These are phyloP conservation scores for Trametes sanguinea DNA, from an alignment of 768 basidiomycete species.

Conservation along the genomic window DNA sequence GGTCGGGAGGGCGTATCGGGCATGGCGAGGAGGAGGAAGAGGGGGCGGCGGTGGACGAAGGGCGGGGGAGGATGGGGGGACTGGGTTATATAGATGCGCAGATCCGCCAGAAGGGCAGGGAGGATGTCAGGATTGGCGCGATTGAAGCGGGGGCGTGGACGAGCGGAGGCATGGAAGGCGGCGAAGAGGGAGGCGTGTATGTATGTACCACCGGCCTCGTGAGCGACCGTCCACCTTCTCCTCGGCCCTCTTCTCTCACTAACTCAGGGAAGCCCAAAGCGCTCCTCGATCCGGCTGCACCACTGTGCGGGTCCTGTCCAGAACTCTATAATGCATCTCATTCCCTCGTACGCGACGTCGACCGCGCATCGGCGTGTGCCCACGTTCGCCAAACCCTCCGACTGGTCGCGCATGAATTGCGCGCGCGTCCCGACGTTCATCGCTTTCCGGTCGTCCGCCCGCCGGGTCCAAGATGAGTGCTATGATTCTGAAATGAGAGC, in stretches of 20 bases:
- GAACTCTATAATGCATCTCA: too few species aligned
- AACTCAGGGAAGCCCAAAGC: conserved; percentile 6
- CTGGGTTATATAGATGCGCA: too few species aligned
- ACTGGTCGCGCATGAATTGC: too few species aligned
- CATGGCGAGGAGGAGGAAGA: background rate
- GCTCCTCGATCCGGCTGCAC: too few species aligned
- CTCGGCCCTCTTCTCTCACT: background rate
- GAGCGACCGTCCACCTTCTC: background rate
- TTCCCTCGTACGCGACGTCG: too few species aligned
- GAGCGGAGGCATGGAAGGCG: background rate
- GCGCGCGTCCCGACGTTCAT: background rate
- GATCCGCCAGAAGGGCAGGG: too few species aligned
- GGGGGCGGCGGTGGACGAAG: background rate
- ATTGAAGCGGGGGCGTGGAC: background rate
- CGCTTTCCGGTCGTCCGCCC: background rate
- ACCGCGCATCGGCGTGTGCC: too few species aligned
- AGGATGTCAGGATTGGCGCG: background rate
- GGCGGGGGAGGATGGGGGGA: background rate
- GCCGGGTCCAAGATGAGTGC: background rate
- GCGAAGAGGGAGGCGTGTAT: background rate
- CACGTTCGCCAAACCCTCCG: too few species aligned
- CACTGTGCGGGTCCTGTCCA: too few species aligned
- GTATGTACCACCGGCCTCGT: background rate
- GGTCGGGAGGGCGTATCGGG: background rate
- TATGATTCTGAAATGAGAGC: background rate